These are phyloP conservation scores for Lunularia cruciata DNA, from an alignment of 225 moss, liverwort and hornwort genomes.

Conservation along the genomic window DNA sequence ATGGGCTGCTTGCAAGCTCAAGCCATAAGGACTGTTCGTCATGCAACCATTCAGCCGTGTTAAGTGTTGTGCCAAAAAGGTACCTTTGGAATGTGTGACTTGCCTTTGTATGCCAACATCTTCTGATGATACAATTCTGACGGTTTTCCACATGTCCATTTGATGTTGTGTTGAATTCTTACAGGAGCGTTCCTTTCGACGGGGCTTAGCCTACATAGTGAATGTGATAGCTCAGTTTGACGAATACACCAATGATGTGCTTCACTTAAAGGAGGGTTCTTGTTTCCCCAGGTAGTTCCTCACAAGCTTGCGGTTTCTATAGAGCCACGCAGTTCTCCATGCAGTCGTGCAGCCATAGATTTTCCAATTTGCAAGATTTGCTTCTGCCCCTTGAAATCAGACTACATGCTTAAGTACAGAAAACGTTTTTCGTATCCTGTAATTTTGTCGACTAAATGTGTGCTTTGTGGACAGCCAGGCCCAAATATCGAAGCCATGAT, in stretches of 20 bases:
- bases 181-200: constrained; percentile 67
- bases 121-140: too few species aligned
- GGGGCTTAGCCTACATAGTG: constrained; percentile 72
- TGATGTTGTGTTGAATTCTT: constrained; percentile 18
- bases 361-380: background rate
- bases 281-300: constrained; percentile 66
- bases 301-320: background rate
- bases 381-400: too few species aligned
- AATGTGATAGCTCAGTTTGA: constrained; percentile 77
- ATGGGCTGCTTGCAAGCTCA: too few species aligned
- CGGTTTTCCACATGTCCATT: too few species aligned
- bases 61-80: too few species aligned
- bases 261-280: constrained; percentile 66
- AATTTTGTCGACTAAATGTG: constrained; percentile 19
- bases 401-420: background rate
- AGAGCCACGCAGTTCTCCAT: background rate
- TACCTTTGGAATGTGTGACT: too few species aligned
- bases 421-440: background rate
- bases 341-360: too few species aligned
- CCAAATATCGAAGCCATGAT: constrained; percentile 55
- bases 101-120: too few species aligned
- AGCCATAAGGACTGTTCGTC: too few species aligned
- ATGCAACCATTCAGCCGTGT: too few species aligned
- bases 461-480: constrained; percentile 48
- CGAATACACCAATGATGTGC: constrained; percentile 79